These are phyloP conservation scores for Aegilops sharonensis DNA, from an alignment of 176 grass and related monocot genomes.

Conservation along the genomic window DNA sequence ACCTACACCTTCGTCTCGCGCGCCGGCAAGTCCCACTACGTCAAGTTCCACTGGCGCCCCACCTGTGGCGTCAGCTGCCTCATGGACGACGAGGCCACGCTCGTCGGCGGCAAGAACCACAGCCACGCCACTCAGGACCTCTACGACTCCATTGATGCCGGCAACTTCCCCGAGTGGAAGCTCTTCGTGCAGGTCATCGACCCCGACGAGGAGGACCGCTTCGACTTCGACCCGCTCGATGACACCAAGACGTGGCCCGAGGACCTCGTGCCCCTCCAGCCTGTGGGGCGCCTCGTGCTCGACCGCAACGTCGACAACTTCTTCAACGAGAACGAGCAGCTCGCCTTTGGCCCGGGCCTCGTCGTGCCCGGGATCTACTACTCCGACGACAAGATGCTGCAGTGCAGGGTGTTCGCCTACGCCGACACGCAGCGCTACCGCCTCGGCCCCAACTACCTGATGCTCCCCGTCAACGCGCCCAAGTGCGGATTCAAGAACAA, in stretches of 20 bases:
- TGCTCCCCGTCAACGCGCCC: slow-evolving; percentile 87
- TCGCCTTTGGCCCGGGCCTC: slow-evolving; percentile 73
- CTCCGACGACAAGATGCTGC: slow-evolving; percentile 99
- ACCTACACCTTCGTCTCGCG: slow-evolving; percentile 82
- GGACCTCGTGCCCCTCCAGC: slow-evolving; percentile 64
- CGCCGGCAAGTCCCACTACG: slow-evolving; percentile 47
- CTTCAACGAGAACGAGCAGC: slow-evolving; percentile 96
- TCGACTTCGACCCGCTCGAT: slow-evolving; percentile 87
- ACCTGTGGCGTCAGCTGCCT: slow-evolving; percentile 72
- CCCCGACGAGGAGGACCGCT: slow-evolving; percentile 57
- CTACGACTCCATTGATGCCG: slow-evolving; percentile 77
- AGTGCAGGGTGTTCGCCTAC: slow-evolving; percentile 90
- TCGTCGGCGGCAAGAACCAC: slow-evolving; percentile 72
- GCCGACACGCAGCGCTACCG: slow-evolving; percentile 89
- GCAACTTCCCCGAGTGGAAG: slow-evolving; percentile 84
- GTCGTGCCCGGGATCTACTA: slow-evolving; percentile 93
- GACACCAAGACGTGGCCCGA: slow-evolving; percentile 98
- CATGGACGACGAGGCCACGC: slow-evolving; percentile 67
- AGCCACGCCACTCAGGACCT: slow-evolving; percentile 94
- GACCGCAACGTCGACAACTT: slow-evolving; percentile 95
- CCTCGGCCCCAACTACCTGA: slow-evolving; percentile 80
- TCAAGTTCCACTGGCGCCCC: slow-evolving; percentile 95
- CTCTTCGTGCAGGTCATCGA: slow-evolving; percentile 93
- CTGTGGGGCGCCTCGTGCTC: slow-evolving; percentile 66
- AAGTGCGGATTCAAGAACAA: slow-evolving; percentile 77